A percentile compares a stretch with the other conserved stretches of the same genome.
These are phyloP conservation scores for Chlamydomonas eustigma DNA, from an alignment of 139 green algal species.

Conservation along the genomic window DNA sequence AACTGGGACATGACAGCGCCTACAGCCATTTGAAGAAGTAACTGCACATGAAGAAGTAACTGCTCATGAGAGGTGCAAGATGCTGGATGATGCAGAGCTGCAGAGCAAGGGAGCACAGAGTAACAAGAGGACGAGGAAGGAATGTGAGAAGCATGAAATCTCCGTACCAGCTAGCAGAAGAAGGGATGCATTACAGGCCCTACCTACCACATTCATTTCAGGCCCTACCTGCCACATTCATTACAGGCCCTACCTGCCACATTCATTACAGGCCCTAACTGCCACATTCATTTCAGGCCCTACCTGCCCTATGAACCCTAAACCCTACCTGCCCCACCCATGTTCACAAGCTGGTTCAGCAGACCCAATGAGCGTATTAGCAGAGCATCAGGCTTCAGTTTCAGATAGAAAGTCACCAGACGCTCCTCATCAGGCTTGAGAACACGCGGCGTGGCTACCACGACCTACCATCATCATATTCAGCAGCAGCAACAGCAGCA, in stretches of 20 bases:
- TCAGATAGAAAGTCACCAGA: conserved; percentile 67
- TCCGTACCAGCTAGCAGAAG: too few species aligned
- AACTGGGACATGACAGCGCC: neutral
- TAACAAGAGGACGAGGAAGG: too few species aligned
- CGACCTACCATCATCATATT: conserved; percentile 36
- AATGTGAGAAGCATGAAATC: too few species aligned
- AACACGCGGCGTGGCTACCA: conserved; percentile 71
- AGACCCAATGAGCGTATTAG: conserved; percentile 66
- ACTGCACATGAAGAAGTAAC: too few species aligned
- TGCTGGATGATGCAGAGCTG: too few species aligned
- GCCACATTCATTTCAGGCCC: neutral
- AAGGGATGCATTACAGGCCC: too few species aligned
- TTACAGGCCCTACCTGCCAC: conserved; percentile 19
- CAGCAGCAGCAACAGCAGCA: too few species aligned
- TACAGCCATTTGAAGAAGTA: neutral
- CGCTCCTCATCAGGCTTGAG: conserved; percentile 77
- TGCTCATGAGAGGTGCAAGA: too few species aligned
- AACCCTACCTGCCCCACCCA: conserved; percentile 39
- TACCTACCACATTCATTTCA: too few species aligned
- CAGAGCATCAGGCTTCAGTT: conserved; percentile 65
- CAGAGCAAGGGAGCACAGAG: too few species aligned
- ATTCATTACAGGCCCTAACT: too few species aligned
- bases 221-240: neutral
- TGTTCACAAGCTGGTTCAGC: conserved; percentile 56
- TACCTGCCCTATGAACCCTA: neutral